Base-by-base conservation (phyloP, 78 protist genomes). In the Bodo saltans region DNA sequence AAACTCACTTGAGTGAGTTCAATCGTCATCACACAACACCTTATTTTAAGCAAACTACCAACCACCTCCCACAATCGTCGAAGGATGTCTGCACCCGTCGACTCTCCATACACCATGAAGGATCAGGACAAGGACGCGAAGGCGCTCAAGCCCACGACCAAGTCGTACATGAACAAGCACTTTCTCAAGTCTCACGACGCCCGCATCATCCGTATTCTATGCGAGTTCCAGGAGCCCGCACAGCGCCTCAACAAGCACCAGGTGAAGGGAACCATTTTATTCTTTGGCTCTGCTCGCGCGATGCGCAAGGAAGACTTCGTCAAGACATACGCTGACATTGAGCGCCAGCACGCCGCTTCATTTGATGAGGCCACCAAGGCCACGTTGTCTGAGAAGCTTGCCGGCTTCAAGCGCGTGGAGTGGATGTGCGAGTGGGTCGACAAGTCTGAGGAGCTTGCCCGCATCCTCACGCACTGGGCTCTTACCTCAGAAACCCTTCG, bases 281-380 rank as follows among this genome's bases (percentile, higher is more conserved):
- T 86, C 74, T 86, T 86, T 75, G 88, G 83, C 47, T 72, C 81
- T 30, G 88, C 88, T n/a, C 79, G 88, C 42, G 82, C 83, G 12
- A 47, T 23, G 78, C 30, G 0, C 47, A 30, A 33, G 21, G 68
- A 11, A 29, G 79, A 85, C 34, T 68, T 41, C 73, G 88, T 23
- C 33, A 12, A 68, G 40, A n/a, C 42, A 3, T 0, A 28, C 25
- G n/a, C n/a, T 25, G 8, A 39, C 35, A 30, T 33, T 11, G 1
- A 42, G 40, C n/a, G 0, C 8, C 42, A 60, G 47, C 71, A 33
- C 42, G 69, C 72, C 32, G 35, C 69, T 11, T 27, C 37, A 29
- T 28, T 17, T 8, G 52, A 47, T 23, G 72, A 68, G n/a, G 35
- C 68, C 42, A 26, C 8, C 1, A 37, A 27, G 32, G 26, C 11